Conservation (phyloP, 2,329 filamentous ascomycete species). For the Botrytis galanthina region DNA sequence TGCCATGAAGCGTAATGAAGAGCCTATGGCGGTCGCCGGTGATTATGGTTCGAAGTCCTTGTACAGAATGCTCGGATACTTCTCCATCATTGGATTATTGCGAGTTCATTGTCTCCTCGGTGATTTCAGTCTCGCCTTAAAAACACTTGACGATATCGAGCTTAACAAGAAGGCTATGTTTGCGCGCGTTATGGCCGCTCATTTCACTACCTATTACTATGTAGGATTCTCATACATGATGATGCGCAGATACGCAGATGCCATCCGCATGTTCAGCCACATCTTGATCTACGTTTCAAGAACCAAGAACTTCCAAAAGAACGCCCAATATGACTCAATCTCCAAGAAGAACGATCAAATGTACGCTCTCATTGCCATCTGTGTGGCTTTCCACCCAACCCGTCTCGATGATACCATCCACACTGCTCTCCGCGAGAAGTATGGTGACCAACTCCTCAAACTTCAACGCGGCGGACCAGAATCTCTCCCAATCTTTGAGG, state of each 20-base stretch:
- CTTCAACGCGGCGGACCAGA: constrained; percentile 96
- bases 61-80: constrained; percentile 98
- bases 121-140: constrained; percentile 96
- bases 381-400: constrained; percentile 95
- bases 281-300: constrained; percentile 98
- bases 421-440: constrained; percentile 96
- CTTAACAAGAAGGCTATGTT: constrained; percentile 99
- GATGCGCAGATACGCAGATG: constrained; percentile 99
- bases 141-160: constrained; percentile 99
- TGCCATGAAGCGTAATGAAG: constrained; percentile 91
- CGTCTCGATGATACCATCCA: constrained; percentile 98
- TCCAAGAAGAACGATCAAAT: constrained; percentile 99
- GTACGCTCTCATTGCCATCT: constrained; percentile 98
- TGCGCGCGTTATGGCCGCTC: constrained; percentile 96
- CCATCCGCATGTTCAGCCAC: constrained; percentile 99
- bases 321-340: constrained; percentile 95
- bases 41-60: constrained; percentile 93
- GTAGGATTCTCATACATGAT: constrained; percentile 99
- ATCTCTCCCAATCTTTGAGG: constrained; percentile 93
- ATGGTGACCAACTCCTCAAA: constrained; percentile 95
- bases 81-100: constrained; percentile 96
- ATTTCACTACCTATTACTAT: constrained; percentile 99
- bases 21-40: constrained; percentile 81
- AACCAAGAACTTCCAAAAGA: constrained; percentile 99
- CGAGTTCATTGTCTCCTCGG: constrained; percentile 94